Percentiles rank a stretch among this genome's conserved stretches.
These are phyloP conservation scores for Astragalus membranaceus DNA, from an alignment of 306 rosid species.

Conservation along the genomic window DNA sequence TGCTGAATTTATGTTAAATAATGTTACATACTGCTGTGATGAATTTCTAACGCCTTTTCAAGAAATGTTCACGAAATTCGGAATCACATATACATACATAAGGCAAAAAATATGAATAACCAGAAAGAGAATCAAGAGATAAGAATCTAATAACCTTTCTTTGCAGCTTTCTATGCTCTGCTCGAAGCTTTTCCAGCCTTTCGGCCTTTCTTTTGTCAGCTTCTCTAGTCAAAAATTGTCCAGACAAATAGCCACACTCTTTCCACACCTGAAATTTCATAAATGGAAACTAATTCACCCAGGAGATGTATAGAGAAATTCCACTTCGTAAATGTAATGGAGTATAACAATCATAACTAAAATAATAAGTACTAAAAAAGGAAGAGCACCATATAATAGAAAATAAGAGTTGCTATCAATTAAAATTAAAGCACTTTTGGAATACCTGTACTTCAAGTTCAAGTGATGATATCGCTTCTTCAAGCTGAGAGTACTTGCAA, in stretches of 20 bases:
- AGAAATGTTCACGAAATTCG: not conserved
- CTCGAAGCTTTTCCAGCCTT: slow-evolving; percentile 44
- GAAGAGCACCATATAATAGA: not conserved
- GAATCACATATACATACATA: not conserved
- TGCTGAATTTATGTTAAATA: not conserved
- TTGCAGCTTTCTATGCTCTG: slow-evolving; percentile 39
- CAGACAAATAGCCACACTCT: slow-evolving; percentile 68
- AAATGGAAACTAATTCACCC: not conserved
- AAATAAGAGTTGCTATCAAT: not conserved
- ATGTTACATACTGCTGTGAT: not conserved
- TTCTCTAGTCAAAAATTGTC: slow-evolving; percentile 42
- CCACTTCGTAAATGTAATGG: not conserved
- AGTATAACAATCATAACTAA: not conserved
- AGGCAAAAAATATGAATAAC: not conserved
- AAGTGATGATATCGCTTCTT: slow-evolving; percentile 55
- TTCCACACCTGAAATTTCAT: slow-evolving; percentile 52
- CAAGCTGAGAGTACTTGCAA: slow-evolving; percentile 53
- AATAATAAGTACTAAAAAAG: not conserved
- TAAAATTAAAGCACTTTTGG: not conserved
- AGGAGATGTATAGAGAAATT: not conserved
- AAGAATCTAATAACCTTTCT: slow-evolving; percentile 48
- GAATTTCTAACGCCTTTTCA: not conserved
- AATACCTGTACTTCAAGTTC: slow-evolving; percentile 82
- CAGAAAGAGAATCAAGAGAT: slow-evolving; percentile 1
- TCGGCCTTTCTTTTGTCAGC: slow-evolving; percentile 47